phyloP scores from a whole-genome alignment of 805 yeast species.

The Cyberlindnera maritima region DNA sequence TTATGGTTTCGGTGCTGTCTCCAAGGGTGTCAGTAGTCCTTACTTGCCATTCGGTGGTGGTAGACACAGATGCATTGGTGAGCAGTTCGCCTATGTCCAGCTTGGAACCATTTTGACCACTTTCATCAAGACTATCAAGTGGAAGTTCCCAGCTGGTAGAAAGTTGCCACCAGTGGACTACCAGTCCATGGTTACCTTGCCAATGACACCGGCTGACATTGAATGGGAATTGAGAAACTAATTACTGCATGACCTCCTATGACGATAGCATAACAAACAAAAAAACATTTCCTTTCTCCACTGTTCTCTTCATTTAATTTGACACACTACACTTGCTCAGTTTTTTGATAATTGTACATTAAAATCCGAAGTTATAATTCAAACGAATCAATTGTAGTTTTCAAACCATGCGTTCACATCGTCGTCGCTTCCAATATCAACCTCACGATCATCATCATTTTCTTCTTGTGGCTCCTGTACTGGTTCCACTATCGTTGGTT shows the following conservation, averaged over 20 bases:
- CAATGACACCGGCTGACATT: constrained; percentile 71
- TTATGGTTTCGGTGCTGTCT: constrained; percentile 94
- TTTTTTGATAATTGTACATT: not conserved
- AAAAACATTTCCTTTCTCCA: not conserved
- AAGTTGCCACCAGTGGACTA: constrained; percentile 69
- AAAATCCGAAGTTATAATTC: not conserved
- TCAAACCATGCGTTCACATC: not conserved
- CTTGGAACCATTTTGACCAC: constrained; percentile 80
- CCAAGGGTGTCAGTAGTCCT: constrained; percentile 95
- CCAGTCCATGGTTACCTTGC: constrained; percentile 91
- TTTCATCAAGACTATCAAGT: constrained; percentile 70
- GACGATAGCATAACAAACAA: not conserved
- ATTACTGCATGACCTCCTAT: not conserved
- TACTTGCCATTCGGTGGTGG: constrained; percentile 99
- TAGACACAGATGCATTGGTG: constrained; percentile 98
- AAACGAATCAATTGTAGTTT: not conserved
- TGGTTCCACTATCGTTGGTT: too few species aligned
- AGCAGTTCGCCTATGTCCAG: constrained; percentile 94
- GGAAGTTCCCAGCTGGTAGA: constrained; percentile 62
- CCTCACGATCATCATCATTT: too few species aligned
- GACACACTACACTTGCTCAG: not conserved
- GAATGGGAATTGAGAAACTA: constrained; percentile 64
- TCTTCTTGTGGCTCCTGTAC: too few species aligned
- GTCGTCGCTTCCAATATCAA: not conserved
- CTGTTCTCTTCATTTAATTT: not conserved